A percentile compares a stretch with the other conserved stretches of the same genome.
Conservation (phyloP, 1,139 yeast genomes). For the Sugiyamaella xylanicola region DNA sequence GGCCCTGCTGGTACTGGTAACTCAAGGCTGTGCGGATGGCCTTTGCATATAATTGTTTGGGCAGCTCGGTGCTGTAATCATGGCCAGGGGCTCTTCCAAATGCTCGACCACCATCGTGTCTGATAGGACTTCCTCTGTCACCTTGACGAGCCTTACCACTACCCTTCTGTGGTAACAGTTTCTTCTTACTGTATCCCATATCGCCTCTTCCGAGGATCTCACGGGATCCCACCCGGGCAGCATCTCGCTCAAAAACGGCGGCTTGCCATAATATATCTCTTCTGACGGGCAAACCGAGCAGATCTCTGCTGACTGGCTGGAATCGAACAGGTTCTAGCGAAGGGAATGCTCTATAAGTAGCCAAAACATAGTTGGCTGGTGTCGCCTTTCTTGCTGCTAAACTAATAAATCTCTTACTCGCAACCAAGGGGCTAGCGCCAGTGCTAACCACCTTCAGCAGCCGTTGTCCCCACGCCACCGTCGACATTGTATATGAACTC, state of each 20-base stretch:
- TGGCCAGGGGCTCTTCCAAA: constrained; percentile 83
- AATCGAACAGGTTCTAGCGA: constrained; percentile 80
- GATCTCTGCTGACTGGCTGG: constrained; percentile 70
- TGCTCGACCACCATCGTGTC: constrained; percentile 89
- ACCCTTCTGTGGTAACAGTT: constrained; percentile 89
- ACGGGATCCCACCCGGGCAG: constrained; percentile 84
- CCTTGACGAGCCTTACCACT: constrained; percentile 95
- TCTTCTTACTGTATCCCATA: constrained; percentile 81
- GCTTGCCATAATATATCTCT: constrained; percentile 95
- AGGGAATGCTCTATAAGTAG: constrained; percentile 85
- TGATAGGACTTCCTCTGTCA: constrained; percentile 90
- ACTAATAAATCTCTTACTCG: constrained; percentile 6
- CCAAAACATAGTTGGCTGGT: constrained; percentile 76
- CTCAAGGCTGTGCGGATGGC: constrained; percentile 85
- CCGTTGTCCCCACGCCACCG: constrained; percentile 6
- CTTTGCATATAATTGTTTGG: constrained; percentile 66
- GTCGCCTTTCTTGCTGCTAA: constrained; percentile 33
- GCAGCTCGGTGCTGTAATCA: constrained; percentile 83
- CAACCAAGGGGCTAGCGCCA: neutral
- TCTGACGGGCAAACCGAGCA: constrained; percentile 75
- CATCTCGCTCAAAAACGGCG: constrained; percentile 88
- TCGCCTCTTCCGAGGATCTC: constrained; percentile 85
- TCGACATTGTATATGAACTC: neutral
- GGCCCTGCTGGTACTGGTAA: constrained; percentile 75
- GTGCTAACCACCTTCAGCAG: neutral